Evolutionary conservation across 768 basidiomycete genomes (phyloP).

Genomic region (Rhizopogon roseolus): DNA sequence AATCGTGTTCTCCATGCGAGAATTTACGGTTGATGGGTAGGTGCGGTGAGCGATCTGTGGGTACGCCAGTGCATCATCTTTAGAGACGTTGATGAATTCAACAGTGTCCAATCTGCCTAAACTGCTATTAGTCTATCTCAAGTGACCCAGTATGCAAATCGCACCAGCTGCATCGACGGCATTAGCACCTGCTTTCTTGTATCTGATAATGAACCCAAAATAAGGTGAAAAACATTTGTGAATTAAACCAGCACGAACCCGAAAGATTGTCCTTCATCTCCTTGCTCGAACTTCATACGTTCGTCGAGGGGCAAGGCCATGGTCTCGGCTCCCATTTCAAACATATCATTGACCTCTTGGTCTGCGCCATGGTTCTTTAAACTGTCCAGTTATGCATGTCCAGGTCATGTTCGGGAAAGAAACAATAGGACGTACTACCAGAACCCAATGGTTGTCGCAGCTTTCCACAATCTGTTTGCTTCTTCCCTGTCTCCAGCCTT

Average conservation of each 20-base stretch:
- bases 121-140: neutral
- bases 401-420: no score
- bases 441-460: no score
- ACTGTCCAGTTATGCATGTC: no score
- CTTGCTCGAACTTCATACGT: conserved; percentile 39
- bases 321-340: conserved; percentile 36
- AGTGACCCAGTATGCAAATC: neutral
- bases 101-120: conserved; percentile 34
- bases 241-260: conserved; percentile 20
- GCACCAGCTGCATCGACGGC: conserved; percentile 54
- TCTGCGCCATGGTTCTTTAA: conserved; percentile 20
- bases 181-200: conserved; percentile 60
- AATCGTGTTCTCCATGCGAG: conserved; percentile 44
- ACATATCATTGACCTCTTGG: conserved; percentile 31
- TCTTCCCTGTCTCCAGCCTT: no score
- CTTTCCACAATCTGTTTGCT: no score
- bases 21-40: conserved; percentile 52
- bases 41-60: conserved; percentile 46
- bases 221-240: neutral
- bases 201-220: conserved; percentile 23
- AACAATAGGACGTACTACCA: no score
- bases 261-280: conserved; percentile 33
- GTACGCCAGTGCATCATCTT: conserved; percentile 64
- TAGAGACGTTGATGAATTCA: conserved; percentile 64
- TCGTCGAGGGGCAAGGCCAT: conserved; percentile 38